Conservation (phyloP, 1,284 basidiomycete species). For the Mycosarcoma mackinlayi region DNA sequence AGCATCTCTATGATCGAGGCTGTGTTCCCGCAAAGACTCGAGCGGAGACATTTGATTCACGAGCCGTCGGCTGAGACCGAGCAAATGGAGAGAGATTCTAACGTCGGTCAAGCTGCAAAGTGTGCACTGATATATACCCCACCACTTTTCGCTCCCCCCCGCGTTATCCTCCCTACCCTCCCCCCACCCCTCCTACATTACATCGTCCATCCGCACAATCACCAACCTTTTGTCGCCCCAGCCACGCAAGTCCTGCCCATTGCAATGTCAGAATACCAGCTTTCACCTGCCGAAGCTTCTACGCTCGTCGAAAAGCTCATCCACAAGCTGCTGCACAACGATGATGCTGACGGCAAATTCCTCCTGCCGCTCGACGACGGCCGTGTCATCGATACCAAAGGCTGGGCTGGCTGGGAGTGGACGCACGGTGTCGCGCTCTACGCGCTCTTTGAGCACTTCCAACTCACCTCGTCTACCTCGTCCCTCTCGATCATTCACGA, state of each 20-base stretch:
- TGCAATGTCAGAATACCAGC: too few species aligned
- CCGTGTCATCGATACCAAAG: constrained; percentile 76
- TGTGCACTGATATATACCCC: too few species aligned
- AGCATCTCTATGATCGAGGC: background rate
- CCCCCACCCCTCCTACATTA: too few species aligned
- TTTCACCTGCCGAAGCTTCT: constrained; percentile 19
- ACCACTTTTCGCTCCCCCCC: too few species aligned
- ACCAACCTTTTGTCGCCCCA: background rate
- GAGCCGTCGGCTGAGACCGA: too few species aligned
- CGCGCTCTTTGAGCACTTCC: constrained; percentile 69
- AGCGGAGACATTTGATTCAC: too few species aligned
- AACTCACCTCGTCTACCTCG: constrained; percentile 71
- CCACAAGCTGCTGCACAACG: constrained; percentile 70
- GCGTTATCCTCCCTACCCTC: too few species aligned
- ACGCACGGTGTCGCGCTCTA: constrained; percentile 72
- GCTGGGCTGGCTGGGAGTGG: constrained; percentile 79
- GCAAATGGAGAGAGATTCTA: too few species aligned
- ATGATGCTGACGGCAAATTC: constrained; percentile 75
- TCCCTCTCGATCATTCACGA: constrained; percentile 72
- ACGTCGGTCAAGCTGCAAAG: too few species aligned
- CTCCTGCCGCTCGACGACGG: constrained; percentile 73
- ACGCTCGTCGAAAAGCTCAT: constrained; percentile 36
- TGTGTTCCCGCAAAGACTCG: too few species aligned
- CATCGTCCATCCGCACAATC: background rate
- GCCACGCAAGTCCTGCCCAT: too few species aligned